These are phyloP conservation scores for Macrolepiota dolichaula DNA, from an alignment of 768 basidiomycete species.

Conservation along the genomic window DNA sequence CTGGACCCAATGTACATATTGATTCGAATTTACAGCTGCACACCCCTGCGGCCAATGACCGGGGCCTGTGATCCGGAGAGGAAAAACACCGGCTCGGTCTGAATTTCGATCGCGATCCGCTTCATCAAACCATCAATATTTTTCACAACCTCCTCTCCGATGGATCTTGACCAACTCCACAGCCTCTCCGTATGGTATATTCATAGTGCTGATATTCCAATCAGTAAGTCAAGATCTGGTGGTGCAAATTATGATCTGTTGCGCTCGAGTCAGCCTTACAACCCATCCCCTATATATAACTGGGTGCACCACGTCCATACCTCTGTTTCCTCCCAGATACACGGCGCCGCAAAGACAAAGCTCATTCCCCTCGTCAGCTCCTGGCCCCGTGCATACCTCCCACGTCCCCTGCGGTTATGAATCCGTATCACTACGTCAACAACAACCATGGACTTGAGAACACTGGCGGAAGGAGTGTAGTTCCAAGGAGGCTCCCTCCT, in stretches of 20 bases:
- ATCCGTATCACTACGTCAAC: background rate
- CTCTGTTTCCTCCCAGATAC: background rate
- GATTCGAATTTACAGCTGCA: no score
- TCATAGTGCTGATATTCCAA: slow-evolving; percentile 14
- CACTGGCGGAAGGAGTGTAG: slow-evolving; percentile 3
- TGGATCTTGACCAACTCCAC: slow-evolving; percentile 7
- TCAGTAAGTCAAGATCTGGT: slow-evolving; percentile 8
- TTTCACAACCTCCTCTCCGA: background rate
- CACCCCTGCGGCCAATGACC: background rate
- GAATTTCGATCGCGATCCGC: background rate
- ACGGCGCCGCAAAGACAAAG: background rate
- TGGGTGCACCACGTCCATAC: background rate
- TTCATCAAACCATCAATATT: slow-evolving; percentile 5
- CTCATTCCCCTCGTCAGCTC: background rate
- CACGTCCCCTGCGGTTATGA: background rate
- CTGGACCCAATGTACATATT: no score
- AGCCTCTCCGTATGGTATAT: slow-evolving; percentile 5
- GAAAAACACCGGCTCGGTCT: background rate
- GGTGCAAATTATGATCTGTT: background rate
- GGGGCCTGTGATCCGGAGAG: background rate
- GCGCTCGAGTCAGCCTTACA: slow-evolving; percentile 2
- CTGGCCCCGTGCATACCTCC: background rate
- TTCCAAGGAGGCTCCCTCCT: slow-evolving; percentile 3
- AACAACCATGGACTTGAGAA: background rate
- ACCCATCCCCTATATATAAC: slow-evolving; percentile 5